A percentile compares a stretch with the other conserved stretches of the same genome.
phyloP scores from a whole-genome alignment of 1,284 basidiomycete species.

The Malassezia sympodialis region DNA sequence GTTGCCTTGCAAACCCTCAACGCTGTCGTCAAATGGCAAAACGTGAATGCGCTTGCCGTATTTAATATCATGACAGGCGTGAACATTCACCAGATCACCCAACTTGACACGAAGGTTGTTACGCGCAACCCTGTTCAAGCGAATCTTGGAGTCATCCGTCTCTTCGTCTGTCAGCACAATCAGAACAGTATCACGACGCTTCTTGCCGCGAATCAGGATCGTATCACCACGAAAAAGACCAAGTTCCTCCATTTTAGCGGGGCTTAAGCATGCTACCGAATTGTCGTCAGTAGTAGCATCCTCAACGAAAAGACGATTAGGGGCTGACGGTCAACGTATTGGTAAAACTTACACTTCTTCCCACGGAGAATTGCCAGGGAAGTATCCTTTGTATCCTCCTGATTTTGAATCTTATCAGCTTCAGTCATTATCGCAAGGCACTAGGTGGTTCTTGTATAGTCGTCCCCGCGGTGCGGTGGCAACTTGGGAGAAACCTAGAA shows the following conservation, averaged over 20 bases:
- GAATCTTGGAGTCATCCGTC: conserved; percentile 92
- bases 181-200: conserved; percentile 77
- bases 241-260: conserved; percentile 89
- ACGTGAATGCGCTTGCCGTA: conserved; percentile 97
- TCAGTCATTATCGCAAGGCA: conserved; percentile 9
- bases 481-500: conserved; percentile 1
- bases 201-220: conserved; percentile 61
- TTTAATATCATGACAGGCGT: conserved; percentile 94
- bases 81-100: conserved; percentile 87
- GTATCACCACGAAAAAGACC: conserved; percentile 87
- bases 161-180: conserved; percentile 91
- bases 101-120: conserved; percentile 97
- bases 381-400: conserved; percentile 38
- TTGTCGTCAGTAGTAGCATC: conserved; percentile 48
- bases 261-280: conserved; percentile 81
- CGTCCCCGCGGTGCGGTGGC: conserved; percentile 14
- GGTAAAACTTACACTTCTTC: conserved; percentile 32
- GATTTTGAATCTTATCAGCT: conserved; percentile 3
- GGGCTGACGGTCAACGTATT: conserved; percentile 14
- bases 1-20: conserved; percentile 93
- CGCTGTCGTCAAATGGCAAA: conserved; percentile 93
- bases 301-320: conserved; percentile 46
- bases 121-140: conserved; percentile 94
- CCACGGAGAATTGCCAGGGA: conserved; percentile 44
- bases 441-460: not conserved